These are phyloP conservation scores for Yarrowia alimentaria DNA, from an alignment of 805 yeast genomes.

Conservation along the genomic window DNA sequence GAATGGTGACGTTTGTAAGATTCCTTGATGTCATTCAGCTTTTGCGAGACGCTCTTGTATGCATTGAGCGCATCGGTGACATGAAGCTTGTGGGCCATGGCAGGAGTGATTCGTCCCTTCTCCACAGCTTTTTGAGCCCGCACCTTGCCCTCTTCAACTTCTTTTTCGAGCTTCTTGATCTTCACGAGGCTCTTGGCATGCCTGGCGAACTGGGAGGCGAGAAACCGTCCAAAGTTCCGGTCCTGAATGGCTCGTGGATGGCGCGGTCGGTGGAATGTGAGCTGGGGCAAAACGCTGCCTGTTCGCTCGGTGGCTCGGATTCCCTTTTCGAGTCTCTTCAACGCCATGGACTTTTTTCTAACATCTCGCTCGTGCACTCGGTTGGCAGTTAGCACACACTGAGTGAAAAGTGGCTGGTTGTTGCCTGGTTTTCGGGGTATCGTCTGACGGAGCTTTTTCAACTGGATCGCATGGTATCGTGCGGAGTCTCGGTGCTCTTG, in stretches of 20 bases:
- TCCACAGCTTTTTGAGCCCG: no score
- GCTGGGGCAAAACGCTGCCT: conserved; percentile 1
- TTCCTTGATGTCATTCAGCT: not conserved
- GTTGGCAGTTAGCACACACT: conserved; percentile 16
- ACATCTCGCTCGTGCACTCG: conserved; percentile 7
- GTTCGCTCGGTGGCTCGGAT: not conserved
- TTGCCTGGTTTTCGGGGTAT: not conserved
- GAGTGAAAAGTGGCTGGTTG: not conserved
- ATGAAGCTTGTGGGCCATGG: no score
- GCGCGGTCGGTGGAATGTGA: conserved; percentile 2
- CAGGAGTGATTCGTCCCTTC: no score
- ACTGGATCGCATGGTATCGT: not conserved
- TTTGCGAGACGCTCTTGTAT: no score
- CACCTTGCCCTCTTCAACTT: no score
- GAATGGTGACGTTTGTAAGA: not conserved
- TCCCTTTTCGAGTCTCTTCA: not conserved
- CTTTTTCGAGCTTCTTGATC: not conserved
- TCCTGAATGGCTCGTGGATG: not conserved
- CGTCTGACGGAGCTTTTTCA: not conserved
- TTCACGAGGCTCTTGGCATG: not conserved
- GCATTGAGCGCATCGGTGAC: no score
- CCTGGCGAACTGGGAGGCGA: not conserved
- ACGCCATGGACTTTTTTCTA: not conserved
- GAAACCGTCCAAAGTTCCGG: conserved; percentile 1
- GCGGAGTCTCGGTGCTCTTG: conserved; percentile 1